These are phyloP conservation scores for Melaleuca quinquenervia DNA, from an alignment of 345 rosid species.

Conservation along the genomic window DNA sequence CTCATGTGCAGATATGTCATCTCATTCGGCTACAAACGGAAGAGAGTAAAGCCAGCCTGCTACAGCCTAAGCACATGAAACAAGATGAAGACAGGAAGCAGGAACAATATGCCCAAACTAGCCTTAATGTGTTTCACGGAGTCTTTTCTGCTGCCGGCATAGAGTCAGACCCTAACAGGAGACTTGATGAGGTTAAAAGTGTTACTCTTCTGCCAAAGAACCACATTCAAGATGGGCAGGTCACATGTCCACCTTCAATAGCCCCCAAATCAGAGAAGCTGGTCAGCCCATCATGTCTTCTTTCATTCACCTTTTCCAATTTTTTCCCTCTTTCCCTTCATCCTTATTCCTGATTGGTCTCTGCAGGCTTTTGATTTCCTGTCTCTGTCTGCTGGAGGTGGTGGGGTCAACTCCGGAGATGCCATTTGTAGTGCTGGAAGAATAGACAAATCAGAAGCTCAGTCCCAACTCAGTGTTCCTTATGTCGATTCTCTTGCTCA, in stretches of 20 bases:
- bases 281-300: slow-evolving; percentile 16
- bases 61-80: slow-evolving; percentile 12
- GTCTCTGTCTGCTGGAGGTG: slow-evolving; percentile 36
- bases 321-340: not conserved
- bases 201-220: slow-evolving; percentile 8
- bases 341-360: slow-evolving; percentile 4
- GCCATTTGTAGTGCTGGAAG: not conserved
- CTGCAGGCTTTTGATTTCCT: slow-evolving; percentile 56
- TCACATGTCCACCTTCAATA: slow-evolving; percentile 6
- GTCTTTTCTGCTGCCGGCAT: not conserved
- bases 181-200: slow-evolving; percentile 11
- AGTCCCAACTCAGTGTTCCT: slow-evolving; percentile 23
- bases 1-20: slow-evolving; percentile 55
- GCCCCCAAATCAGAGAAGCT: slow-evolving; percentile 23
- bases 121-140: slow-evolving; percentile 12
- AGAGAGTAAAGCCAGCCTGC: slow-evolving; percentile 19
- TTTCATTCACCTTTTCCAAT: not conserved
- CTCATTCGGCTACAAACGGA: slow-evolving; percentile 33
- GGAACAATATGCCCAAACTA: slow-evolving; percentile 12
- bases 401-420: slow-evolving; percentile 6
- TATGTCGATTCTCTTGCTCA: slow-evolving; percentile 21
- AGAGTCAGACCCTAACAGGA: slow-evolving; percentile 4
- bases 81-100: slow-evolving; percentile 20
- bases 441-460: slow-evolving; percentile 15
- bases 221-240: slow-evolving; percentile 15